phyloP scores from a whole-genome alignment of 345 rosid species.

The Angophora floribunda region DNA sequence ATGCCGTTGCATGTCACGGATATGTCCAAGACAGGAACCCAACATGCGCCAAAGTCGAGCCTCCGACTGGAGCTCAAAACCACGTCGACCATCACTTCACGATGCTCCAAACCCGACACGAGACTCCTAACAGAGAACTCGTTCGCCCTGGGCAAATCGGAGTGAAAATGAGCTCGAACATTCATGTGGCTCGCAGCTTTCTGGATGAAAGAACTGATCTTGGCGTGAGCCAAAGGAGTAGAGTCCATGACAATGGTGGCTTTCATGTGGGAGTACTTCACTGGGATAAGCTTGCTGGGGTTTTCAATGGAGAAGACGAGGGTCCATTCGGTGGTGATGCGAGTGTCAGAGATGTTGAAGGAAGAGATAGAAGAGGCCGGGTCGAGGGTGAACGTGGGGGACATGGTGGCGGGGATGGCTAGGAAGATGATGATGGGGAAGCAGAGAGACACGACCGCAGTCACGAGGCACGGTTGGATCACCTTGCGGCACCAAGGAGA shows the following conservation, averaged over 20 bases:
- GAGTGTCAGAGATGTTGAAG: not conserved
- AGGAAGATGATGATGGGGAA: not conserved
- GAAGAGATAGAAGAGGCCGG: not conserved
- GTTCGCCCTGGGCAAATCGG: not conserved
- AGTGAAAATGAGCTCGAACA: not conserved
- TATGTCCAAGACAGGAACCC: not conserved
- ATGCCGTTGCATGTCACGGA: not conserved
- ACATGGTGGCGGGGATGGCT: not conserved
- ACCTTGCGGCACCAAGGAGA: not conserved
- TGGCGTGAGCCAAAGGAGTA: not conserved
- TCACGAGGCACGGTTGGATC: not conserved
- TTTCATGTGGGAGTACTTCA: not conserved
- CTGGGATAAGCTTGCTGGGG: not conserved
- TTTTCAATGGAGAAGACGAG: not conserved
- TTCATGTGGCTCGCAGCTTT: not conserved
- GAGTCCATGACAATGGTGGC: not conserved
- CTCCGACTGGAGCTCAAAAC: not conserved
- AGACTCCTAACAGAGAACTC: not conserved
- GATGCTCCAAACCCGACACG: not conserved
- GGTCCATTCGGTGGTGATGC: not conserved
- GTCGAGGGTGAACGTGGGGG: not conserved
- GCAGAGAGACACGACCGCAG: not conserved
- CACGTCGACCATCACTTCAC: not conserved
- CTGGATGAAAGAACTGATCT: not conserved
- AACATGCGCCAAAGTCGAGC: not conserved